Base-by-base conservation (phyloP, 306 rosid genomes). In the Trifolium repens region DNA sequence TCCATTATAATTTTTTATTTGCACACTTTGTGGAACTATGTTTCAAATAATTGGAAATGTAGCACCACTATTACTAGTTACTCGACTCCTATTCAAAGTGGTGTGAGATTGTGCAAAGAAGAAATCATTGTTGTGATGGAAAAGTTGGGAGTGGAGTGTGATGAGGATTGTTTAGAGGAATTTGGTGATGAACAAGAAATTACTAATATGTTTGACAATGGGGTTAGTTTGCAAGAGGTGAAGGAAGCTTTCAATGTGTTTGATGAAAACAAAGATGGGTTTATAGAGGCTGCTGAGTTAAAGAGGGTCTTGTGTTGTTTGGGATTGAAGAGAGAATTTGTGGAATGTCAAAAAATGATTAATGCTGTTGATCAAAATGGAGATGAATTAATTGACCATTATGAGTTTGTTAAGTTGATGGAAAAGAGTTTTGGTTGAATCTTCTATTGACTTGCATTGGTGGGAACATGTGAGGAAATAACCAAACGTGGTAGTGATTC, bases 211-310 rank as follows among this genome's bases (percentile, higher is more conserved):
- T 81, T 85, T 32, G 89, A 73, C 15, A 79, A 71, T 64, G 89
- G 82, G 40, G 82, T 81, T 2, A 77, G 80, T 50, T 39, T 85
- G 72, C 88, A 39, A 52, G 89, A 83, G 82, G 46, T 88, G 54
- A 71, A 79, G 44, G 88, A 79, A 67, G 84, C 88, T 16, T 88
- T 88, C 61, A 64, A 81, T 47, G 89, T 88, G 71, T 88, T 85
- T 52, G 89, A 88, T 66, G 79, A 69, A 66, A 85, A 85, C n/a
- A 77, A 73, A 55, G 87, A 88, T 69, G 89, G 92, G 19, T 79
- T 81, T 43, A 84, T 84, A 47, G 84, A 78, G 7, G 89, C 83
- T 13, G n/a, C 7, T 26, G 89, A 88, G 42, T 73, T 88, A 55
- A 63, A 26, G 0, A 83, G 76, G 26, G 82, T 85, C 11, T 46